phyloP scores from a whole-genome alignment of 768 basidiomycete species.

The Tylopilus rubrobrunneus region DNA sequence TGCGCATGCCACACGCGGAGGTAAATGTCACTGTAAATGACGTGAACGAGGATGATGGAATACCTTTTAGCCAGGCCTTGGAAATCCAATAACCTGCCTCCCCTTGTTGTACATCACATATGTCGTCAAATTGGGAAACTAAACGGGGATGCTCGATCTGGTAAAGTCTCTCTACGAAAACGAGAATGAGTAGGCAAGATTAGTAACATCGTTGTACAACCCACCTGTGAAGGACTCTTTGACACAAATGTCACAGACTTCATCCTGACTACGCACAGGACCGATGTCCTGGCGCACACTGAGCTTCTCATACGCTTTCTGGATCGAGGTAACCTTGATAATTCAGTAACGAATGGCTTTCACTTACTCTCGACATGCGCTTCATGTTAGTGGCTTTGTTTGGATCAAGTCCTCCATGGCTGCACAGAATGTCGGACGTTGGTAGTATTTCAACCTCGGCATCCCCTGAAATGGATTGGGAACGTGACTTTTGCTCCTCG shows the following conservation, averaged over 20 bases:
- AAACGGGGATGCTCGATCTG: constrained; percentile 60
- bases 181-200: background rate
- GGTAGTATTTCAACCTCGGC: constrained; percentile 21
- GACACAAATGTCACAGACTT: constrained; percentile 65
- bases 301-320: constrained; percentile 27
- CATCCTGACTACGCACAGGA: constrained; percentile 43
- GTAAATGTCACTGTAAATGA: constrained; percentile 10
- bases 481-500: constrained; percentile 18
- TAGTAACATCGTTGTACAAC: background rate
- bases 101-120: constrained; percentile 42
- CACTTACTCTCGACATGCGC: constrained; percentile 52
- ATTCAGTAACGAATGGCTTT: background rate
- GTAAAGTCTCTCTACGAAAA: constrained; percentile 59
- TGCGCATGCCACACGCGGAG: constrained; percentile 27
- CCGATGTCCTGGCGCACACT: constrained; percentile 41
- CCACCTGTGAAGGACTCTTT: constrained; percentile 54
- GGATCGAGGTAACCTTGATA: background rate
- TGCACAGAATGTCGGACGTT: constrained; percentile 53
- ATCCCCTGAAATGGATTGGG: constrained; percentile 15
- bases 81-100: constrained; percentile 66
- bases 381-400: constrained; percentile 61
- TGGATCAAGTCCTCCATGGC: constrained; percentile 62
- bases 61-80: constrained; percentile 75
- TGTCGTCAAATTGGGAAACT: constrained; percentile 56
- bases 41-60: constrained; percentile 7